phyloP scores from a whole-genome alignment of 2,329 filamentous ascomycete species.

The Diaporthe australafricana region DNA sequence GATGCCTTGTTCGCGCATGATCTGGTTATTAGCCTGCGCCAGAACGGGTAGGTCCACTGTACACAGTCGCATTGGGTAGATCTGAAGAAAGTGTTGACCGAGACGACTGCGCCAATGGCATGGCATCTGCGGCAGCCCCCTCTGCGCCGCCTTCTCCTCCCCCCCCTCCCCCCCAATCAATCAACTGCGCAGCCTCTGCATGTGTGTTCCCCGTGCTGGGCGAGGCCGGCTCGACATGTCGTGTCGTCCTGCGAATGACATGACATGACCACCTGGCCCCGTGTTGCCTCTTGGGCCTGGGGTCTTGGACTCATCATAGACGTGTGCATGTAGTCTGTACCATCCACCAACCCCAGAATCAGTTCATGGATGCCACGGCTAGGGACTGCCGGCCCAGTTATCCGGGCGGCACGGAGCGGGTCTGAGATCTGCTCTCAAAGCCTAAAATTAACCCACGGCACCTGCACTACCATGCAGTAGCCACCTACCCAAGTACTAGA shows the following conservation, averaged over 20 bases:
- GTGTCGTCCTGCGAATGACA: neutral
- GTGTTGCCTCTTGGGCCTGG: neutral
- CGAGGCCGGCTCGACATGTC: neutral
- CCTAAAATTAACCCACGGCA: constrained; percentile 13
- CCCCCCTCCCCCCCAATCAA: neutral
- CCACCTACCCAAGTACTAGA: neutral
- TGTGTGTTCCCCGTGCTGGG: neutral
- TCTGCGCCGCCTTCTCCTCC: neutral
- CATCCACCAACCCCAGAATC: neutral
- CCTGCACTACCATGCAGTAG: neutral
- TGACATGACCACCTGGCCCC: neutral
- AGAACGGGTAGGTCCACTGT: neutral
- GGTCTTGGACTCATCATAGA: constrained; percentile 15
- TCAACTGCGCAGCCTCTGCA: constrained; percentile 1
- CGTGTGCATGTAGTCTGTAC: neutral
- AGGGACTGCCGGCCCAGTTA: constrained; percentile 13
- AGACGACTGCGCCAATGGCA: neutral
- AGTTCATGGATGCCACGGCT: constrained; percentile 16
- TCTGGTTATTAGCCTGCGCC: neutral
- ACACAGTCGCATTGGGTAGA: no score
- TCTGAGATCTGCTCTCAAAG: constrained; percentile 18
- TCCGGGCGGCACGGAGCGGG: constrained; percentile 23
- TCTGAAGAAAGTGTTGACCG: neutral
- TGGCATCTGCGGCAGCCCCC: neutral
- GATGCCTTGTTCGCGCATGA: neutral